A percentile compares a stretch with the other conserved stretches of the same genome.
phyloP scores from a whole-genome alignment of 179 eudicot species.

The Actinidia chinensis region DNA sequence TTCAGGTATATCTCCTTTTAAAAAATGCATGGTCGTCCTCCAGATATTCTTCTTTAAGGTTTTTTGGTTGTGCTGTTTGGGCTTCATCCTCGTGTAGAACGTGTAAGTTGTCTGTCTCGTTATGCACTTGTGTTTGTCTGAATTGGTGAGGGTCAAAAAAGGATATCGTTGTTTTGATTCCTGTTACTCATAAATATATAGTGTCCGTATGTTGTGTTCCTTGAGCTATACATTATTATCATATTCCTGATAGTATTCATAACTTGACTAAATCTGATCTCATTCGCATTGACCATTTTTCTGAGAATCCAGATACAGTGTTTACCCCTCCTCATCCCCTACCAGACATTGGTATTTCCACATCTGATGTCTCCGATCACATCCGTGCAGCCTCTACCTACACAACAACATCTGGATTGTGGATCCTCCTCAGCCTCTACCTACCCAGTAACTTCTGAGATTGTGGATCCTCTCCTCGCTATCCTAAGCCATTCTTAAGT shows the following conservation, averaged over 20 bases:
- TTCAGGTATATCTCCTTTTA: conserved; percentile 2
- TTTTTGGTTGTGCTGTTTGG: not conserved
- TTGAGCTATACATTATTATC: not conserved
- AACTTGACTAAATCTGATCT: not conserved
- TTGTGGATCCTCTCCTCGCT: not conserved
- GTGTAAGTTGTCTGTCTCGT: not conserved
- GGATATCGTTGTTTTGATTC: not conserved
- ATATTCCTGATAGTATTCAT: not conserved
- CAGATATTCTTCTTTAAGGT: not conserved
- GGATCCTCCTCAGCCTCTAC: not conserved
- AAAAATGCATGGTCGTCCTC: not conserved
- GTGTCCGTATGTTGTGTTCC: not conserved
- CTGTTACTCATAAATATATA: not conserved
- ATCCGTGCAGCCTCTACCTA: not conserved
- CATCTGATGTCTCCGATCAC: too few relatives aligned
- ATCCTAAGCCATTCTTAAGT: not conserved
- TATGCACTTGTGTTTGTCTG: not conserved
- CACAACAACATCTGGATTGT: not conserved
- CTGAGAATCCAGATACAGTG: not conserved
- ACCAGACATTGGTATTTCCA: not conserved
- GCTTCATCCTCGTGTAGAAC: conserved; percentile 1
- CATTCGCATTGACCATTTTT: conserved; percentile 1
- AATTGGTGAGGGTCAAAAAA: not conserved
- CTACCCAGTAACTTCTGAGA: not conserved
- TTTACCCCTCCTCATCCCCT: not conserved